Base-by-base conservation (phyloP, 345 rosid species). In the Euphorbia pulcherrima region DNA sequence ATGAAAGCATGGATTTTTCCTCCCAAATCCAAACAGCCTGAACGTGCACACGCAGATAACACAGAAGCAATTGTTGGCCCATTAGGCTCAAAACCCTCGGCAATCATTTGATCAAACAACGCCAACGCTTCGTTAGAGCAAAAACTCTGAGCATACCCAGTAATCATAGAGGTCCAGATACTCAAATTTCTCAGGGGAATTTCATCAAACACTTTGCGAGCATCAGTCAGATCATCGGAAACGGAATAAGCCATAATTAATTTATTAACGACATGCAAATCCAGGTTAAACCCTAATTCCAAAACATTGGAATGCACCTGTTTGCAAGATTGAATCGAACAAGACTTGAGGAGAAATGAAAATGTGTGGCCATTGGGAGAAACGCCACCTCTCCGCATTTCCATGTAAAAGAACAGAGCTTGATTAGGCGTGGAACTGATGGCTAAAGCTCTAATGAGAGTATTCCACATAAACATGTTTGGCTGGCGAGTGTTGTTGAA, bases 391-490 rank as follows among this genome's bases (percentile, higher is more conserved):
- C 29, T 61, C 14, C 33, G 55, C 69, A 75, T 75, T 12, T 71
- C 8, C 17, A 61, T 23, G 16, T 71, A 75, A 17, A 66, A 53
- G 28, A 44, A 61, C 54, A 71, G 16, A 48, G 75, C 75, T 27
- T 18, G 5, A 20, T 24, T 12, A 18, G 79, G 68, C 14, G 18
- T 61, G 41, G 26, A 30, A 52, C 68, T 44, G 23, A 30, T 55
- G 11, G 79, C 68, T 29, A 30, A 59, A 13, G 72, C 72, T 62
- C 79, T 75, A 55, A 75, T 71, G 68, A 75, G 60, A 46, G 72
- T 71, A 72, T 75, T 75, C 75, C 75, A 71, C 65, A 71, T 70
- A 44, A 70, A 75, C 33, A 41, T 69, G 33, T 75, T 70, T 8
- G 75, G 79, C 26, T 59, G 47, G 30, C 44, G 68, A 55, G 29